Evolutionary conservation across 352 stramenopile genomes (phyloP).

Genomic region (Phytophthora capsici): DNA sequence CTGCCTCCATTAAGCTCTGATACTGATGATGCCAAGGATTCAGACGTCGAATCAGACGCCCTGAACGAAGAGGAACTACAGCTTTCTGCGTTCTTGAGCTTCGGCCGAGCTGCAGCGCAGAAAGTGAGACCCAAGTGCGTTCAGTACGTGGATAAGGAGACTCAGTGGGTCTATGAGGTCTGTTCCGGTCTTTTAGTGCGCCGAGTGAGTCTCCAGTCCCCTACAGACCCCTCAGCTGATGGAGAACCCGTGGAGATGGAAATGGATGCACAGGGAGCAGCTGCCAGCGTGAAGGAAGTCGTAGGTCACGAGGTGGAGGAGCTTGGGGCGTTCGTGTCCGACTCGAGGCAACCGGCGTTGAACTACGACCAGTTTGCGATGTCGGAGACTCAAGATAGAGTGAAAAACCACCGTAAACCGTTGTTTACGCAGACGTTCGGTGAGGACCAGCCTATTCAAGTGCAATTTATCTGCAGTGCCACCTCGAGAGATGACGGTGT

Average conservation of each 20-base stretch:
- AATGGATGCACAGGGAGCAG: slow-evolving; percentile 22
- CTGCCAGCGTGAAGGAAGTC: not conserved
- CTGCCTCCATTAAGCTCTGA: slow-evolving; percentile 45
- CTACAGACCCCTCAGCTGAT: slow-evolving; percentile 1
- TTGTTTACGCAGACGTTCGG: slow-evolving; percentile 75
- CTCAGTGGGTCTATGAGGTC: slow-evolving; percentile 71
- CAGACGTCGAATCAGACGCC: not conserved
- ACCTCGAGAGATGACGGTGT: slow-evolving; percentile 52
- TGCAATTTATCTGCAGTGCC: slow-evolving; percentile 80
- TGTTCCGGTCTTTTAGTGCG: slow-evolving; percentile 65
- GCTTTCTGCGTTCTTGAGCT: slow-evolving; percentile 42
- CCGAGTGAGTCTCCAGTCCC: slow-evolving; percentile 41
- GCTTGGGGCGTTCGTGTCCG: slow-evolving; percentile 43
- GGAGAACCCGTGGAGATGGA: slow-evolving; percentile 20
- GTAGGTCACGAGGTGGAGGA: slow-evolving; percentile 44
- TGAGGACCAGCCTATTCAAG: slow-evolving; percentile 36
- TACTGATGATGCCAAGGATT: not conserved
- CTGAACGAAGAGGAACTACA: slow-evolving; percentile 13
- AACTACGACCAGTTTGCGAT: slow-evolving; percentile 57
- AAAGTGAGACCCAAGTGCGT: slow-evolving; percentile 75
- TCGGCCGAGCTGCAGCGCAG: slow-evolving; percentile 55
- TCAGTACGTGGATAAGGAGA: slow-evolving; percentile 57
- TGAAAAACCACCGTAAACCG: slow-evolving; percentile 46
- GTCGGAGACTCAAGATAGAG: slow-evolving; percentile 48
- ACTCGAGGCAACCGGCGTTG: slow-evolving; percentile 37